Evolutionary conservation across 345 rosid genomes (phyloP).

Genomic region (Nasturtium officinale): DNA sequence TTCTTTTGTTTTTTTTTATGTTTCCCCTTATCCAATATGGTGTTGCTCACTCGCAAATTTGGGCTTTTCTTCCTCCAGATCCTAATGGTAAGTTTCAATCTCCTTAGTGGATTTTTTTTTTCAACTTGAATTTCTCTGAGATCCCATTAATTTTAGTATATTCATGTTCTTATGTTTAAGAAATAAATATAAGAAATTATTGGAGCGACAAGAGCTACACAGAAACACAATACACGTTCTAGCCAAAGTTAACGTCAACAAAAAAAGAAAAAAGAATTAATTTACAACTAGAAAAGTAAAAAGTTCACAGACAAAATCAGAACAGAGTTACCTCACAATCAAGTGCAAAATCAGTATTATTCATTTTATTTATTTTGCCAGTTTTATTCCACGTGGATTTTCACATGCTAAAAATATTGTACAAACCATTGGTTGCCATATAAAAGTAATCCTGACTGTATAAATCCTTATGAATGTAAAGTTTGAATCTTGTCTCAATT

Average conservation of each 20-base stretch:
- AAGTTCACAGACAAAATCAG: constrained; percentile 38
- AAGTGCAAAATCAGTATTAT: constrained; percentile 11
- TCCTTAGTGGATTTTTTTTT: not conserved
- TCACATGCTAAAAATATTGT: constrained; percentile 23
- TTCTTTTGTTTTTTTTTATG: not conserved
- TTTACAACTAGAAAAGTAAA: constrained; percentile 17
- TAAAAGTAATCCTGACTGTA: constrained; percentile 29
- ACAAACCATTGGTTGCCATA: constrained; percentile 42
- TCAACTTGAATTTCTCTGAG: not conserved
- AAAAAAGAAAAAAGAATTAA: not conserved
- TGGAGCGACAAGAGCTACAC: constrained; percentile 29
- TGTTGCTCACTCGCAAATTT: constrained; percentile 38
- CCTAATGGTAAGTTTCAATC: constrained; percentile 72
- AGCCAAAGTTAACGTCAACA: constrained; percentile 1
- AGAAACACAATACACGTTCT: constrained; percentile 30
- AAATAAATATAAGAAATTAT: not conserved
- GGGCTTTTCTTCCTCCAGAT: constrained; percentile 57
- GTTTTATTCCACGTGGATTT: constrained; percentile 35
- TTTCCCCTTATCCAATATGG: constrained; percentile 15
- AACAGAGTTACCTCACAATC: constrained; percentile 25
- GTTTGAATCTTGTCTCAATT: constrained; percentile 34
- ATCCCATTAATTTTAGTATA: constrained; percentile 3
- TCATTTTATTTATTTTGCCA: constrained; percentile 12
- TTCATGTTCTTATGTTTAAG: not conserved
- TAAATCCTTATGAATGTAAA: constrained; percentile 23